Evolutionary conservation across 805 yeast species (phyloP).

Genomic region (Starmerella stigmatis): DNA sequence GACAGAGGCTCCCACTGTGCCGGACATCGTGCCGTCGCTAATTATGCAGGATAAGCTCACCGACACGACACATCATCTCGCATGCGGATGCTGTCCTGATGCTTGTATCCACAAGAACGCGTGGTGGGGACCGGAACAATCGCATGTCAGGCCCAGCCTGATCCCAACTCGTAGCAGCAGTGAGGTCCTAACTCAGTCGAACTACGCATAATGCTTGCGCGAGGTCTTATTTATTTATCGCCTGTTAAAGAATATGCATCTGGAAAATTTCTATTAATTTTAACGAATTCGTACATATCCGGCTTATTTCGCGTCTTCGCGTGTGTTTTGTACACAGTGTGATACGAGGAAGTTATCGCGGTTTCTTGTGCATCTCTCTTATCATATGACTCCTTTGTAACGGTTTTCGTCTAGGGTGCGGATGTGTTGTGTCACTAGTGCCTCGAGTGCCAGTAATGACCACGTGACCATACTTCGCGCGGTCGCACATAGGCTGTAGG

Average conservation of each 20-base stretch:
- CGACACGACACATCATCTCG: slow-evolving; percentile 38
- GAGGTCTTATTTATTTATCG: background rate
- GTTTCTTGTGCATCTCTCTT: no score
- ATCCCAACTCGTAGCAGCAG: slow-evolving; percentile 21
- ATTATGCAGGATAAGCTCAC: slow-evolving; percentile 48
- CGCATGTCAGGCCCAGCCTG: slow-evolving; percentile 24
- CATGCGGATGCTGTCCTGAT: slow-evolving; percentile 37
- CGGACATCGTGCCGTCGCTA: slow-evolving; percentile 47
- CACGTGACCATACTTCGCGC: no score
- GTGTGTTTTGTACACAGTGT: no score
- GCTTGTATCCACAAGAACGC: slow-evolving; percentile 34
- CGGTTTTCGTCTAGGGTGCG: no score
- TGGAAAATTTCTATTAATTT: background rate
- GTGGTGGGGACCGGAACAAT: slow-evolving; percentile 30
- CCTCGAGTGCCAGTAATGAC: no score
- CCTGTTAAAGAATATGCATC: background rate
- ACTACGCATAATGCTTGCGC: slow-evolving; percentile 7
- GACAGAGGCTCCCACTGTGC: slow-evolving; percentile 29
- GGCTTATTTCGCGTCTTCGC: no score
- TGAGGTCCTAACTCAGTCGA: slow-evolving; percentile 15
- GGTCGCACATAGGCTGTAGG: no score
- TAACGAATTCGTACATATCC: no score
- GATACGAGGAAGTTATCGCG: no score
- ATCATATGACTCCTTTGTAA: no score
- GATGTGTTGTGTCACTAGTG: no score